Percentiles rank a stretch among this genome's conserved stretches.
Evolutionary conservation across 352 stramenopile genomes (phyloP).

Genomic region (Thalassiosira allenii): DNA sequence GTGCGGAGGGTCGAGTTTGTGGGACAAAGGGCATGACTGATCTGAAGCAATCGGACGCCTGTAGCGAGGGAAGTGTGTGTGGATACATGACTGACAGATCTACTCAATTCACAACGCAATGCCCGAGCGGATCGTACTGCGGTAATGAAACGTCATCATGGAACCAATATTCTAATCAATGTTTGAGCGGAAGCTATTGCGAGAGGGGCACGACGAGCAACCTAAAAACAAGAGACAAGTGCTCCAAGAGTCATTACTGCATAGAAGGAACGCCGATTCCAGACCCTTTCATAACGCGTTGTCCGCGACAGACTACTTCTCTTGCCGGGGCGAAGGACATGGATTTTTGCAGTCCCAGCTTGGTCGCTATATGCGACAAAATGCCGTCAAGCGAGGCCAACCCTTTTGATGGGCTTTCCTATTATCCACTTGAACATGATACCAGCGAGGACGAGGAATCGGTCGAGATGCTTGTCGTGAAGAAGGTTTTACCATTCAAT

Average conservation of each 20-base stretch:
- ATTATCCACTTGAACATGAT: constrained; percentile 66
- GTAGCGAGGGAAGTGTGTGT: constrained; percentile 93
- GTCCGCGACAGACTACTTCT: constrained; percentile 92
- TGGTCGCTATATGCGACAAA: constrained; percentile 95
- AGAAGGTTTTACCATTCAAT: constrained; percentile 93
- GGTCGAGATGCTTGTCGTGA: constrained; percentile 90
- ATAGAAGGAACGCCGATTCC: constrained; percentile 89
- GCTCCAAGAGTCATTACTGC: constrained; percentile 93
- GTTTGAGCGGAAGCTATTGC: constrained; percentile 90
- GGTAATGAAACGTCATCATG: constrained; percentile 87
- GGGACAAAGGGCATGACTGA: constrained; percentile 90
- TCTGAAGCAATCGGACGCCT: constrained; percentile 88
- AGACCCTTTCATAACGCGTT: constrained; percentile 89
- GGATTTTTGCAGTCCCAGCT: constrained; percentile 89
- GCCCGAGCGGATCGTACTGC: constrained; percentile 92
- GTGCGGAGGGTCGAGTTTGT: constrained; percentile 93
- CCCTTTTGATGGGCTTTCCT: constrained; percentile 76
- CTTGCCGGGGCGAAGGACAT: constrained; percentile 87
- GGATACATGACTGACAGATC: constrained; percentile 91
- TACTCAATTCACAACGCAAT: constrained; percentile 92
- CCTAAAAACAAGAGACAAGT: constrained; percentile 91
- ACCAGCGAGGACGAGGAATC: constrained; percentile 82
- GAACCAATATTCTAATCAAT: constrained; percentile 90
- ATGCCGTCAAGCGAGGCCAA: constrained; percentile 70
- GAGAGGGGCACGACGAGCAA: constrained; percentile 88